Conservation (phyloP, 306 rosid genomes). For the Prunus salicina region DNA sequence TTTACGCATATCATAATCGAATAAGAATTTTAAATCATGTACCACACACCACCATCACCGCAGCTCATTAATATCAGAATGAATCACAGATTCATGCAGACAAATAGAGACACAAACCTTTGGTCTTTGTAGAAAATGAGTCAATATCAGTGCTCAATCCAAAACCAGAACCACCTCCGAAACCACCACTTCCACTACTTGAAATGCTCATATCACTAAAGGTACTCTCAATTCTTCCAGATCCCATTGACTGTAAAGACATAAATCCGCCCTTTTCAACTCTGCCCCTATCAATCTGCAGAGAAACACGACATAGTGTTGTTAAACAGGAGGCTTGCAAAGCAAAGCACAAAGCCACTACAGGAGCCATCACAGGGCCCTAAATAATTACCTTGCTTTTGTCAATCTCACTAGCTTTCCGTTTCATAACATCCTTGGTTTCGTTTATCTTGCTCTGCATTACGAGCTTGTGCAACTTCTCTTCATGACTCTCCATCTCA, state of each 20-base stretch:
- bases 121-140: slow-evolving; percentile 71
- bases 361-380: slow-evolving; percentile 8
- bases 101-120: slow-evolving; percentile 53
- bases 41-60: slow-evolving; percentile 13
- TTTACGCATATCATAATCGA: neutral
- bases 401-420: slow-evolving; percentile 97
- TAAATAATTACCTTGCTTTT: slow-evolving; percentile 82
- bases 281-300: slow-evolving; percentile 89
- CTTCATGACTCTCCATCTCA: slow-evolving; percentile 98
- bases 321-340: slow-evolving; percentile 4
- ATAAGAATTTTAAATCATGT: neutral
- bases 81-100: slow-evolving; percentile 16
- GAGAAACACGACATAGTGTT: slow-evolving; percentile 13
- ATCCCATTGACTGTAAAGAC: slow-evolving; percentile 78
- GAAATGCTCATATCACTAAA: slow-evolving; percentile 76
- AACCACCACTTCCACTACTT: slow-evolving; percentile 82
- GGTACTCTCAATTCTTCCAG: slow-evolving; percentile 85
- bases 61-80: slow-evolving; percentile 16
- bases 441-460: slow-evolving; percentile 93
- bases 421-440: slow-evolving; percentile 95
- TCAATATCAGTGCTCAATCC: slow-evolving; percentile 70
- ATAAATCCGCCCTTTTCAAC: slow-evolving; percentile 86
- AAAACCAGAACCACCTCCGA: slow-evolving; percentile 85
- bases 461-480: slow-evolving; percentile 91
- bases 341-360: neutral